These are phyloP conservation scores for Coemansia sp. DNA, from an alignment of 192 early-diverging fungal genomes.

Conservation along the genomic window DNA sequence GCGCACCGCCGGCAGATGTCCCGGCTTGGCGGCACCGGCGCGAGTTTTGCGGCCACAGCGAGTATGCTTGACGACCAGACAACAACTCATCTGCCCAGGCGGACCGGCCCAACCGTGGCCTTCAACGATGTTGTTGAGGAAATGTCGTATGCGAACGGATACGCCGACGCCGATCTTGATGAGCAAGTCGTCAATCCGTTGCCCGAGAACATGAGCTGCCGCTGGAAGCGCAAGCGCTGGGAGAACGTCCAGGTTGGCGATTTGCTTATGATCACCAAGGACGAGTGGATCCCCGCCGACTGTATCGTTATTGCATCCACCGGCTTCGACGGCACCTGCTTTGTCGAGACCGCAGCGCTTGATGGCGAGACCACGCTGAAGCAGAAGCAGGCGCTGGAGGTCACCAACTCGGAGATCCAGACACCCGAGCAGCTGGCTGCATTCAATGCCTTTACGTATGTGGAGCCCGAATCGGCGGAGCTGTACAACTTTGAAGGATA, in stretches of 20 bases:
- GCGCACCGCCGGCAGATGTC: conserved; percentile 5
- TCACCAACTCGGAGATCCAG: conserved; percentile 56
- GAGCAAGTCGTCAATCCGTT: conserved; percentile 26
- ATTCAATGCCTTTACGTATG: conserved; percentile 55
- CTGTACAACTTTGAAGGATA: conserved; percentile 85
- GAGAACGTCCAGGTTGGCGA: conserved; percentile 78
- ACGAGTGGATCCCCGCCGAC: conserved; percentile 84
- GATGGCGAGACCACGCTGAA: conserved; percentile 93
- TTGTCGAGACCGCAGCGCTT: conserved; percentile 83
- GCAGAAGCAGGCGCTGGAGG: conserved; percentile 71
- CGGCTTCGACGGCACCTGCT: conserved; percentile 74
- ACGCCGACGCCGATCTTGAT: background rate
- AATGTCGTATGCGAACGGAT: conserved; percentile 4
- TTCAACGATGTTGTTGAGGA: conserved; percentile 45
- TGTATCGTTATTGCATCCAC: conserved; percentile 70
- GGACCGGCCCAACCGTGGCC: conserved; percentile 24
- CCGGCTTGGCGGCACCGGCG: background rate
- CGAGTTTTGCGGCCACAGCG: background rate
- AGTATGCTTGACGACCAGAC: background rate
- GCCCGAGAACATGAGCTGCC: conserved; percentile 51
- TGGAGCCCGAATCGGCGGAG: conserved; percentile 77
- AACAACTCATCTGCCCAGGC: background rate
- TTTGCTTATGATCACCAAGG: conserved; percentile 70
- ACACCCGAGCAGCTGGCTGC: conserved; percentile 53
- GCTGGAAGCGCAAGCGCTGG: conserved; percentile 56